Evolutionary conservation across 768 basidiomycete species (phyloP).

Genomic region (Auriscalpium orientale): DNA sequence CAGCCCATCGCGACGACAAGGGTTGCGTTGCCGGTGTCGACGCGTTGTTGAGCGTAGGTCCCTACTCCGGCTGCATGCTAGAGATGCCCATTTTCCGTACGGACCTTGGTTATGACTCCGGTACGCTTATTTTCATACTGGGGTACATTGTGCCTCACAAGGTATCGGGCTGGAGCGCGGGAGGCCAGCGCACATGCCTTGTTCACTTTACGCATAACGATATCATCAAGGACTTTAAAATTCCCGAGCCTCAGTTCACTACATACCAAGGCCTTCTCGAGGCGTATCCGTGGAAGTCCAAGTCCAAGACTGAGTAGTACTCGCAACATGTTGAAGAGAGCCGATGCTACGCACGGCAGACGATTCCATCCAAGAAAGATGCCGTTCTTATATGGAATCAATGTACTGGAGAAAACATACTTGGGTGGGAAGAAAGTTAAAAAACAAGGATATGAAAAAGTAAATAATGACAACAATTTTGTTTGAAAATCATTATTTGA

Average conservation of each 20-base stretch:
- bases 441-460: no score
- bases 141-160: background rate
- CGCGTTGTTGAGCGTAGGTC: background rate
- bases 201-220: background rate
- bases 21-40: background rate
- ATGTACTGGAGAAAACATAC: no score
- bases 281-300: no score
- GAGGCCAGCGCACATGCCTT: background rate
- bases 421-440: no score
- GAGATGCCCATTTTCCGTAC: background rate
- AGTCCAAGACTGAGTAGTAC: no score
- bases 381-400: no score
- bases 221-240: background rate
- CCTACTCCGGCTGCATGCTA: background rate
- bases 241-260: background rate
- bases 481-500: no score
- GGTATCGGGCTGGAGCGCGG: background rate
- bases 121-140: background rate
- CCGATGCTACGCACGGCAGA: no score
- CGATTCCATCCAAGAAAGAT: no score
- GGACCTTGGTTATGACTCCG: background rate
- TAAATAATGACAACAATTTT: no score
- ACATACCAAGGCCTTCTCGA: no score
- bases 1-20: background rate
- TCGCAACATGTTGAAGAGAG: no score